phyloP scores from a whole-genome alignment of 2,329 filamentous ascomycete genomes.

The Hymenoscyphus repandus region DNA sequence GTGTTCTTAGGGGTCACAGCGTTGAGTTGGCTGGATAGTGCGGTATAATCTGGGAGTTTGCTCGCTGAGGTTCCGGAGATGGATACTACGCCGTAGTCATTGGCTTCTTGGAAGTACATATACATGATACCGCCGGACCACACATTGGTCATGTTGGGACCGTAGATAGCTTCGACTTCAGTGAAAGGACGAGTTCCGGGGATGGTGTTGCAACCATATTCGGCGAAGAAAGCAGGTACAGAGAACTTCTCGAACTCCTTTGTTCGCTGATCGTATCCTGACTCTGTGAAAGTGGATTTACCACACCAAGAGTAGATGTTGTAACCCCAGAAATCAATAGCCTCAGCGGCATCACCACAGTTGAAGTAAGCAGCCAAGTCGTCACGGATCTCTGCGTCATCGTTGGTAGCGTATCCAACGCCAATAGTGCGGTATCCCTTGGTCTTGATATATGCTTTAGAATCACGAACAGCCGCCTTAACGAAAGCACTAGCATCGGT shows the following conservation, averaged over 20 bases:
- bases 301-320: conserved; percentile 99
- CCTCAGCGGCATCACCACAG: conserved; percentile 61
- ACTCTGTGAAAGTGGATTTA: conserved; percentile 67
- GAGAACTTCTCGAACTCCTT: conserved; percentile 84
- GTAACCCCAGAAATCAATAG: conserved; percentile 99
- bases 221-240: conserved; percentile 95
- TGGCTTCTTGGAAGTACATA: conserved; percentile 92
- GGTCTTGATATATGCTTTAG: conserved; percentile 84
- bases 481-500: conserved; percentile 88
- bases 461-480: conserved; percentile 95
- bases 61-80: conserved; percentile 54
- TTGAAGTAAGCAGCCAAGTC: conserved; percentile 91
- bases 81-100: conserved; percentile 79
- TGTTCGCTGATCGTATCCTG: conserved; percentile 78
- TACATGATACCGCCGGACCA: conserved; percentile 98
- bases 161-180: conserved; percentile 79
- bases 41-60: conserved; percentile 69
- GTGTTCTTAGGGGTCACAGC: conserved; percentile 62
- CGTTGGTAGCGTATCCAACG: conserved; percentile 94
- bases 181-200: conserved; percentile 65
- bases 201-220: conserved; percentile 88
- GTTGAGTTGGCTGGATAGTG: conserved; percentile 65
- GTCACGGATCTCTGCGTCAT: conserved; percentile 76
- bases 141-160: conserved; percentile 72
- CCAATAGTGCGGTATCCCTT: conserved; percentile 74